Percentiles rank a stretch among this genome's conserved stretches.
Conservation (phyloP, 2,329 filamentous ascomycete genomes). For the Gaeumannomyces sp. region DNA sequence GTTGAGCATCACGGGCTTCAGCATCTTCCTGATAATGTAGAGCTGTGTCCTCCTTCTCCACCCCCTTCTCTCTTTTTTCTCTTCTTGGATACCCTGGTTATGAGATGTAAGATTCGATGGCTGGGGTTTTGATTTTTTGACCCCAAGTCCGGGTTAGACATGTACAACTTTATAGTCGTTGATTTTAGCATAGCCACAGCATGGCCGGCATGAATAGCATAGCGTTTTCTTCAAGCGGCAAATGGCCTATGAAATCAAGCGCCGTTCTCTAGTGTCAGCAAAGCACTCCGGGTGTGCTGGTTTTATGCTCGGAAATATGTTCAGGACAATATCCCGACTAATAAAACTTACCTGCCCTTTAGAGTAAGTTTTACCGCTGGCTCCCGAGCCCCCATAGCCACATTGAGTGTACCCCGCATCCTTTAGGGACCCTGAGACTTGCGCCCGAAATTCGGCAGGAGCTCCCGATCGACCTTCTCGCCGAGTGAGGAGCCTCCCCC, state of each 20-base stretch:
- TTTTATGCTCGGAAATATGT: neutral
- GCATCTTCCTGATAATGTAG: conserved; percentile 40
- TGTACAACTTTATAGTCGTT: neutral
- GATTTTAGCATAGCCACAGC: neutral
- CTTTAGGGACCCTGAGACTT: neutral
- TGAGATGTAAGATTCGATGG: neutral
- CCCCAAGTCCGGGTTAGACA: neutral
- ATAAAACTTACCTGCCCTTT: neutral
- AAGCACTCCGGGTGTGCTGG: no score
- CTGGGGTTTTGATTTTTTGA: neutral
- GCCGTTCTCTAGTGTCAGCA: no score
- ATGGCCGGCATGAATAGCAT: neutral
- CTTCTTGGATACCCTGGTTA: conserved; percentile 7
- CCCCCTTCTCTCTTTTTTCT: neutral
- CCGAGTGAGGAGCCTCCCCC: neutral
- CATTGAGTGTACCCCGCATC: neutral
- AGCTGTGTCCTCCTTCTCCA: neutral
- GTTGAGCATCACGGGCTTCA: conserved; percentile 42
- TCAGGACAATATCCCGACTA: no score
- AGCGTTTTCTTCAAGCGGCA: neutral
- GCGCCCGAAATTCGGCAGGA: conserved; percentile 3
- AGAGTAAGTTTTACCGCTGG: neutral
- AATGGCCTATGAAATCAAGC: no score
- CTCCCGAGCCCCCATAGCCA: neutral
- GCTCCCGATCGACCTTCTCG: neutral